phyloP scores from a whole-genome alignment of 495 filamentous ascomycete genomes.

The Penicillium samsonianum region DNA sequence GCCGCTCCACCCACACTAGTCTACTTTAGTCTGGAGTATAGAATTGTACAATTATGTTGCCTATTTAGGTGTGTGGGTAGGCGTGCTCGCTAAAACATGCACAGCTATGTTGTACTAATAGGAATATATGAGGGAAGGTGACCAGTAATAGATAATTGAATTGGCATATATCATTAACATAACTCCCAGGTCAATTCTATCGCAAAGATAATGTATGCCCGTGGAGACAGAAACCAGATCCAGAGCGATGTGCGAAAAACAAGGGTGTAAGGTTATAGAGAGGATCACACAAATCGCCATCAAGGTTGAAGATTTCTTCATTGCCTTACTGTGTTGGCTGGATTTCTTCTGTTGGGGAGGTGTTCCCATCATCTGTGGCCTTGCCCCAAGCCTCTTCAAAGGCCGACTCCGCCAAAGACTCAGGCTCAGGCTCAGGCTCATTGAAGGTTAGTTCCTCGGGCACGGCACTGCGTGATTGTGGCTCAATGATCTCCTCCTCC shows the following conservation, averaged over 20 bases:
- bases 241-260: neutral
- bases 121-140: neutral
- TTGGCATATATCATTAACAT: slow-evolving; percentile 13
- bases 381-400: slow-evolving; percentile 51
- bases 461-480: neutral
- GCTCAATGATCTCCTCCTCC: neutral
- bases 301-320: neutral
- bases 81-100: neutral
- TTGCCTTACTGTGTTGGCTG: slow-evolving; percentile 7
- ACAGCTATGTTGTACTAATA: too few species aligned
- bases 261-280: slow-evolving; percentile 1
- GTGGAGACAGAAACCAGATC: slow-evolving; percentile 24
- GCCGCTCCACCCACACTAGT: slow-evolving; percentile 3
- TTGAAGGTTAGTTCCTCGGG: neutral
- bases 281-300: neutral
- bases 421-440: slow-evolving; percentile 6
- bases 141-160: neutral
- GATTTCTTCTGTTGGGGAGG: neutral
- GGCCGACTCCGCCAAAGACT: slow-evolving; percentile 26
- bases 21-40: neutral
- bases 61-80: too few species aligned
- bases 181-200: slow-evolving; percentile 1
- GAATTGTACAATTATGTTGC: neutral
- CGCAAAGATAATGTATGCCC: slow-evolving; percentile 4
- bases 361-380: slow-evolving; percentile 34